phyloP scores from a whole-genome alignment of 2,329 filamentous ascomycete genomes.

The Hypocrella siamensis region DNA sequence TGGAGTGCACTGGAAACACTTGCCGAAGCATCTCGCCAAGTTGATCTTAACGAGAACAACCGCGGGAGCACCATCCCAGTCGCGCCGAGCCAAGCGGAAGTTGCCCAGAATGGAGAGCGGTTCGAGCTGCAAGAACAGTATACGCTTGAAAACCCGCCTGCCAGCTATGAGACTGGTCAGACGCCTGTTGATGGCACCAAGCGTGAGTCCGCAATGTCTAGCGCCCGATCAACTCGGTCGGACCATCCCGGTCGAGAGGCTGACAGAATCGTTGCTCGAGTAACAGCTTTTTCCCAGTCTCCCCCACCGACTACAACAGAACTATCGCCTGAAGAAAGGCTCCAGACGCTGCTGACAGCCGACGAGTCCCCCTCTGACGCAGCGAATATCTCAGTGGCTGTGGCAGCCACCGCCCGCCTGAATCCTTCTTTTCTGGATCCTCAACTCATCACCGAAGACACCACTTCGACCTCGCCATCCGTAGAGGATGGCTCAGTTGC shows the following conservation, averaged over 20 bases:
- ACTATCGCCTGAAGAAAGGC: slow-evolving; percentile 31
- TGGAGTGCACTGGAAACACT: slow-evolving; percentile 76
- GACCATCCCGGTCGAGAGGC: slow-evolving; percentile 2
- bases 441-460: slow-evolving; percentile 21
- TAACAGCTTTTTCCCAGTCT: slow-evolving; percentile 8
- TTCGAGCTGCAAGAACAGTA: slow-evolving; percentile 45
- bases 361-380: slow-evolving; percentile 24
- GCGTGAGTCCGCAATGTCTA: slow-evolving; percentile 7
- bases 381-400: slow-evolving; percentile 38
- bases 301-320: slow-evolving; percentile 14
- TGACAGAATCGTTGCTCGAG: slow-evolving; percentile 1
- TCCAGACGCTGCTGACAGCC: slow-evolving; percentile 28
- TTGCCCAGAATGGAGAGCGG: slow-evolving; percentile 15
- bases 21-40: slow-evolving; percentile 73
- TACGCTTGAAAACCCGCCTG: slow-evolving; percentile 38
- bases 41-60: slow-evolving; percentile 49
- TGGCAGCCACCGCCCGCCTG: slow-evolving; percentile 38
- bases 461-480: slow-evolving; percentile 14
- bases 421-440: slow-evolving; percentile 39
- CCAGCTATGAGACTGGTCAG: slow-evolving; percentile 25
- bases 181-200: slow-evolving; percentile 9
- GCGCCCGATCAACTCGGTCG: slow-evolving; percentile 2
- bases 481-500: slow-evolving; percentile 7
- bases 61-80: slow-evolving; percentile 27
- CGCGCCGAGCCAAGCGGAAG: slow-evolving; percentile 11